These are phyloP conservation scores for Lactarius trivialis DNA, from an alignment of 768 basidiomycete species.

Conservation along the genomic window DNA sequence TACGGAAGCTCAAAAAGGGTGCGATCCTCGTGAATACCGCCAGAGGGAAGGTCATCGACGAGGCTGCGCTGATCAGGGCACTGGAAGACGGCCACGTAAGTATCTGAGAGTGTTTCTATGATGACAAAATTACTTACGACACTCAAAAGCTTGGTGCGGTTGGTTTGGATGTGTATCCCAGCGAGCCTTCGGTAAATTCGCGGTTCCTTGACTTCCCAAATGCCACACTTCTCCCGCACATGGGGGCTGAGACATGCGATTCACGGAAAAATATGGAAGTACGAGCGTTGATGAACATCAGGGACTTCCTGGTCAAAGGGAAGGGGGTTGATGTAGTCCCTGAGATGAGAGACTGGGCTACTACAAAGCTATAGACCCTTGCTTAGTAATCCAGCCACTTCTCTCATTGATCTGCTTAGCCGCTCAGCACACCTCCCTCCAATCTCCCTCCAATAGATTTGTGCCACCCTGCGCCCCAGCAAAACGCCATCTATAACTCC, in stretches of 20 bases:
- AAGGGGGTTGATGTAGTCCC: conserved; percentile 60
- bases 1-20: conserved; percentile 70
- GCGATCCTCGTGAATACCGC: conserved; percentile 82
- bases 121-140: neutral
- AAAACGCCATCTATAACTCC: neutral
- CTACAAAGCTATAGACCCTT: too few species aligned
- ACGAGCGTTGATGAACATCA: conserved; percentile 71
- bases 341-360: conserved; percentile 35
- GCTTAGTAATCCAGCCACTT: too few species aligned
- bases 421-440: too few species aligned
- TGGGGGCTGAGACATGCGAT: conserved; percentile 86
- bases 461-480: neutral
- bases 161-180: conserved; percentile 81
- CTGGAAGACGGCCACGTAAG: conserved; percentile 84
- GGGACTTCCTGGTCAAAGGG: conserved; percentile 60
- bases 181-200: conserved; percentile 78
- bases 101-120: neutral
- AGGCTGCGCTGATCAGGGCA: conserved; percentile 78
- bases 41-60: conserved; percentile 85
- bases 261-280: conserved; percentile 79
- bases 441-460: neutral
- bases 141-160: conserved; percentile 59
- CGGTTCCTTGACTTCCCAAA: conserved; percentile 75
- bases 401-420: neutral
- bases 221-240: conserved; percentile 82